phyloP scores from a whole-genome alignment of 306 rosid genomes.

The Malus asiatica region DNA sequence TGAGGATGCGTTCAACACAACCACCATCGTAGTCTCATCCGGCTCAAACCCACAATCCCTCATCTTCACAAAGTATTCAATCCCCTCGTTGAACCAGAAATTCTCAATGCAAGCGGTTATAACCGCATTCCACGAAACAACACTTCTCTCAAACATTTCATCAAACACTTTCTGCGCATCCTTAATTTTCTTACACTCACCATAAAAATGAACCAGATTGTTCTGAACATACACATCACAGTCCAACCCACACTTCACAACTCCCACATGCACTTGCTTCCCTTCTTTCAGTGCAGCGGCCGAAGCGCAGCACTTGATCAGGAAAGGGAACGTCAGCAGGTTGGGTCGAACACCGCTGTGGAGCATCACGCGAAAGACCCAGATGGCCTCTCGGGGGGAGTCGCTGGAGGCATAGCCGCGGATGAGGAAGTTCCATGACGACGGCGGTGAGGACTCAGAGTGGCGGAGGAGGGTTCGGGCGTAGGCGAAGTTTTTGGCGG shows the following conservation, averaged over 20 bases:
- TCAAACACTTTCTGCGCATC: constrained; percentile 53
- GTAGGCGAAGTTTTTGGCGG: constrained; percentile 39
- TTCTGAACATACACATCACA: constrained; percentile 67
- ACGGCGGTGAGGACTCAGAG: constrained; percentile 25
- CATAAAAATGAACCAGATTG: constrained; percentile 56
- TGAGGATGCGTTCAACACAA: constrained; percentile 54
- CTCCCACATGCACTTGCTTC: constrained; percentile 51
- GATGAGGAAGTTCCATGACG: constrained; percentile 71
- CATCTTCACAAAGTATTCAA: constrained; percentile 58
- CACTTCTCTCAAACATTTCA: constrained; percentile 52
- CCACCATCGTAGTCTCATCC: constrained; percentile 79
- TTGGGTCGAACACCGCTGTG: constrained; percentile 41
- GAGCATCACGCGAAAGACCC: constrained; percentile 51
- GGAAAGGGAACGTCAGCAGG: constrained; percentile 62
- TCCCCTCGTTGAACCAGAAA: constrained; percentile 36
- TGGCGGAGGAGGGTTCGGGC: constrained; percentile 41
- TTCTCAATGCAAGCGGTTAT: constrained; percentile 70
- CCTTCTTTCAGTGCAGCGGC: constrained; percentile 42
- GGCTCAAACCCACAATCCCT: constrained; percentile 55
- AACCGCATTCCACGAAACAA: constrained; percentile 82
- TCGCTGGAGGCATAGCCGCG: constrained; percentile 56
- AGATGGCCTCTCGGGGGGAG: constrained; percentile 44
- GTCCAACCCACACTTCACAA: constrained; percentile 56
- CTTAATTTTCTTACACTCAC: constrained; percentile 49
- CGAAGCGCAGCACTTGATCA: constrained; percentile 59